Conservation (phyloP, 1,139 yeast species). For the Zygosaccharomyces sapae region DNA sequence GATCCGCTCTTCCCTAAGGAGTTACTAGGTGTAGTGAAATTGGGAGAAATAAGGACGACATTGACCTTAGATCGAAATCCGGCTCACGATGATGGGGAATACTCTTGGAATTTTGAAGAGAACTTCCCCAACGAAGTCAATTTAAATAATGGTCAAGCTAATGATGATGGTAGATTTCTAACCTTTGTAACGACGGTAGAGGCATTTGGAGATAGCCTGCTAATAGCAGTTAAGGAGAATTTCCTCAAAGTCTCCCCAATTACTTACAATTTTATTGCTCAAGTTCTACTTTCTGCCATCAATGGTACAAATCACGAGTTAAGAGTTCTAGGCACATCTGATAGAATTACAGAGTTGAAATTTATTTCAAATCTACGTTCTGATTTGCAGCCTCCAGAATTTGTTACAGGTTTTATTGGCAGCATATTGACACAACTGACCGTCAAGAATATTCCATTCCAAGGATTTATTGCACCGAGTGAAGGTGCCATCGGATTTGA, state of each 20-base stretch:
- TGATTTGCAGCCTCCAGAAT: conserved; percentile 33
- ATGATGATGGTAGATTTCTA: not conserved
- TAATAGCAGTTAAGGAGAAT: conserved; percentile 29
- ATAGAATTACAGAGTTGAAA: conserved; percentile 25
- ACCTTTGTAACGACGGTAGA: conserved; percentile 23
- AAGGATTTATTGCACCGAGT: conserved; percentile 30
- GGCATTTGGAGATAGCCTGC: conserved; percentile 19
- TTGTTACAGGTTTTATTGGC: conserved; percentile 33
- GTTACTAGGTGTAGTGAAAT: conserved; percentile 9
- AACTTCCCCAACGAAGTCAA: conserved; percentile 31
- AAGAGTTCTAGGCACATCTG: conserved; percentile 29
- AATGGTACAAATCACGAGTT: conserved; percentile 9
- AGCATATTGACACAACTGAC: conserved; percentile 23
- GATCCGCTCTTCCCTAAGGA: conserved; percentile 27
- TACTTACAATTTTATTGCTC: conserved; percentile 18
- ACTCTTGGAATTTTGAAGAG: conserved; percentile 29
- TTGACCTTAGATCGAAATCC: conserved; percentile 9
- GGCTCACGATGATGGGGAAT: conserved; percentile 1
- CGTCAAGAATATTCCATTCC: conserved; percentile 11
- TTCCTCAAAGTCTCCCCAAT: conserved; percentile 32
- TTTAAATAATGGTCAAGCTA: conserved; percentile 10
- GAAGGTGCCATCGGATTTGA: conserved; percentile 38
- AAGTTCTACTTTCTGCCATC: conserved; percentile 7
- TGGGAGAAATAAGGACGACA: conserved; percentile 20
- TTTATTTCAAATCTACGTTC: conserved; percentile 13